Evolutionary conservation across 768 basidiomycete species (phyloP).

Genomic region (Amyloporia xantha): DNA sequence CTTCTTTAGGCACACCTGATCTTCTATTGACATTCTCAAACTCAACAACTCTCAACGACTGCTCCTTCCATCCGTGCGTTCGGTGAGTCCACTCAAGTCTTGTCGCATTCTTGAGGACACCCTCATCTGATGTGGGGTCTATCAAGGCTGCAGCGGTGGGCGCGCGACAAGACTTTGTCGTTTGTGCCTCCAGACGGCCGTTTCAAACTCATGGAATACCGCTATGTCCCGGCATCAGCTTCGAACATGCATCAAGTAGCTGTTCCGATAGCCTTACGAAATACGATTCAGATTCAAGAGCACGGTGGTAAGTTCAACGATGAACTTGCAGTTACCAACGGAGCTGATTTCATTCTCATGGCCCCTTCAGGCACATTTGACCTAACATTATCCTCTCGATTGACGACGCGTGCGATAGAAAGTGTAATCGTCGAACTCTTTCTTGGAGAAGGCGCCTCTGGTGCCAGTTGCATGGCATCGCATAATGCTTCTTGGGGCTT

Average conservation of each 20-base stretch:
- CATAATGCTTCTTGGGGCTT: constrained; percentile 77
- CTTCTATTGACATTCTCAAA: constrained; percentile 72
- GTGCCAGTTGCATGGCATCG: constrained; percentile 65
- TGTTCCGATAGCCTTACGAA: constrained; percentile 27
- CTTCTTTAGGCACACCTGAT: constrained; percentile 83
- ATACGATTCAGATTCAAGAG: constrained; percentile 29
- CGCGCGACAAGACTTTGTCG: constrained; percentile 67
- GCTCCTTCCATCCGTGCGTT: constrained; percentile 89
- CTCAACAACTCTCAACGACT: constrained; percentile 64
- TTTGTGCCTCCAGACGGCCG: constrained; percentile 93
- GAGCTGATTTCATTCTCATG: neutral
- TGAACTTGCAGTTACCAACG: too few species aligned
- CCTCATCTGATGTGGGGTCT: neutral
- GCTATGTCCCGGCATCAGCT: constrained; percentile 36
- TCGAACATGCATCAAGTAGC: constrained; percentile 21
- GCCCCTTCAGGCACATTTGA: constrained; percentile 51
- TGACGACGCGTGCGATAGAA: constrained; percentile 61
- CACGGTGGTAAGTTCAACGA: constrained; percentile 34
- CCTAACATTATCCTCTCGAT: constrained; percentile 55
- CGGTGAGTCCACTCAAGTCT: too few species aligned
- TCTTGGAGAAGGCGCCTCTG: constrained; percentile 67
- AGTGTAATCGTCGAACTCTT: constrained; percentile 64
- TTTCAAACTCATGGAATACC: constrained; percentile 82
- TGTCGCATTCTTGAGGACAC: neutral
- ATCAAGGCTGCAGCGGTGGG: constrained; percentile 71